phyloP scores from a whole-genome alignment of 1,139 yeast species.

The Suhomyces panamericanus region DNA sequence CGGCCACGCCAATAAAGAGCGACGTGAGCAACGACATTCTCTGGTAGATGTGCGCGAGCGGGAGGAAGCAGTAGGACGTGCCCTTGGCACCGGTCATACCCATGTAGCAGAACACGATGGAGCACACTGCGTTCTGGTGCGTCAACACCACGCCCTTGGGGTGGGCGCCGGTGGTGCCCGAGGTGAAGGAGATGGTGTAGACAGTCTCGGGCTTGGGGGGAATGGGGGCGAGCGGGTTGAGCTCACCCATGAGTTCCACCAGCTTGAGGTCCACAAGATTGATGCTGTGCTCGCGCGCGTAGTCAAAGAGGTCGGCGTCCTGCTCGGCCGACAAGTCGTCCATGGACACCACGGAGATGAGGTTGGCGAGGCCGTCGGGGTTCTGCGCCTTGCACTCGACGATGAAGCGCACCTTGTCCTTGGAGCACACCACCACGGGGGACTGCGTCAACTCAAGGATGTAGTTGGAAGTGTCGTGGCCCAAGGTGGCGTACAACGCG shows the following conservation, averaged over 20 bases:
- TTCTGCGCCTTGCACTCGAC: slow-evolving; percentile 35
- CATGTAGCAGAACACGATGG: slow-evolving; percentile 18
- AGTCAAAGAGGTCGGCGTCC: slow-evolving; percentile 15
- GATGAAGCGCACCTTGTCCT: slow-evolving; percentile 46
- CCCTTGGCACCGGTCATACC: slow-evolving; percentile 12
- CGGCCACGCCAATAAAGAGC: slow-evolving; percentile 32
- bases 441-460: slow-evolving; percentile 57
- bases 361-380: slow-evolving; percentile 19
- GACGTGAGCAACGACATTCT: slow-evolving; percentile 30
- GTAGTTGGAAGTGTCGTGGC: slow-evolving; percentile 57
- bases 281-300: slow-evolving; percentile 27
- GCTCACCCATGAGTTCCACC: slow-evolving; percentile 28
- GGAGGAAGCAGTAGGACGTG: slow-evolving; percentile 43
- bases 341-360: slow-evolving; percentile 46
- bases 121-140: slow-evolving; percentile 32
- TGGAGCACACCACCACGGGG: slow-evolving; percentile 54
- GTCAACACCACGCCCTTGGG: slow-evolving; percentile 42
- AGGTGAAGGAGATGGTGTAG: slow-evolving; percentile 33
- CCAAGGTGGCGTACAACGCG: slow-evolving; percentile 66
- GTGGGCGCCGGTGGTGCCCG: slow-evolving; percentile 40
- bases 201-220: slow-evolving; percentile 25
- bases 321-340: slow-evolving; percentile 39
- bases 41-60: slow-evolving; percentile 73
- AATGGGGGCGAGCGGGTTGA: slow-evolving; percentile 20
- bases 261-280: slow-evolving; percentile 34